phyloP scores from a whole-genome alignment of 345 rosid species.

The Aegle marmelos region DNA sequence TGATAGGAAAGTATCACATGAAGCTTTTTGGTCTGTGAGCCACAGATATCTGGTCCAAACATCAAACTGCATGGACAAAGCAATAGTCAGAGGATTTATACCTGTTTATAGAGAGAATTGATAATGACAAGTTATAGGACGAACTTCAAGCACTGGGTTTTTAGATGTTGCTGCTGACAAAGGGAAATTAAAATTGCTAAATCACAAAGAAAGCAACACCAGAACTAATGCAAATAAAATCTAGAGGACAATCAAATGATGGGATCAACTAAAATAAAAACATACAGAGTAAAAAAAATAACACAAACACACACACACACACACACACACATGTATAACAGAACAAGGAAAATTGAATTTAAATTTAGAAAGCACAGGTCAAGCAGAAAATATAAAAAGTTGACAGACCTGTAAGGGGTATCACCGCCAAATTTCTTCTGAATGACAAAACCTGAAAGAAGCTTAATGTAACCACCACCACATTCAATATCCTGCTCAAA shows the following conservation, averaged over 20 bases:
- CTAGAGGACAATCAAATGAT: not conserved
- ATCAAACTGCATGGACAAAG: conserved; percentile 58
- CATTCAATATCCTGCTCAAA: conserved; percentile 93
- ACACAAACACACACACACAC: no score
- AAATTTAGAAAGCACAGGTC: not conserved
- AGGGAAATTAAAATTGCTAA: not conserved
- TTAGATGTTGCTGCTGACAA: not conserved
- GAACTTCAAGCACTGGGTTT: not conserved
- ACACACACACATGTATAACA: no score
- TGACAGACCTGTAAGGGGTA: conserved; percentile 80
- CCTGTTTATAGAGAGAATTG: not conserved
- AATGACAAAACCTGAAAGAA: conserved; percentile 88
- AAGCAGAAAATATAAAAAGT: not conserved
- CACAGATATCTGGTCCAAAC: conserved; percentile 99
- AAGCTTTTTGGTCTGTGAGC: conserved; percentile 86
- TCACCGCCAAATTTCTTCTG: conserved; percentile 99
- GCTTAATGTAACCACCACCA: conserved; percentile 96
- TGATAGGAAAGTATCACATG: conserved; percentile 86
- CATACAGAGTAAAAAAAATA: no score
- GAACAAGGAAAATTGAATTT: not conserved
- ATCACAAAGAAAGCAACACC: not conserved
- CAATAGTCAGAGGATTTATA: not conserved
- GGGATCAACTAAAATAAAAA: not conserved
- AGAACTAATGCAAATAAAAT: not conserved
- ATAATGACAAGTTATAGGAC: not conserved